Evolutionary conservation across 192 early-diverging fungal genomes (phyloP).

Genomic region (Rhizoclosmatium globosum): DNA sequence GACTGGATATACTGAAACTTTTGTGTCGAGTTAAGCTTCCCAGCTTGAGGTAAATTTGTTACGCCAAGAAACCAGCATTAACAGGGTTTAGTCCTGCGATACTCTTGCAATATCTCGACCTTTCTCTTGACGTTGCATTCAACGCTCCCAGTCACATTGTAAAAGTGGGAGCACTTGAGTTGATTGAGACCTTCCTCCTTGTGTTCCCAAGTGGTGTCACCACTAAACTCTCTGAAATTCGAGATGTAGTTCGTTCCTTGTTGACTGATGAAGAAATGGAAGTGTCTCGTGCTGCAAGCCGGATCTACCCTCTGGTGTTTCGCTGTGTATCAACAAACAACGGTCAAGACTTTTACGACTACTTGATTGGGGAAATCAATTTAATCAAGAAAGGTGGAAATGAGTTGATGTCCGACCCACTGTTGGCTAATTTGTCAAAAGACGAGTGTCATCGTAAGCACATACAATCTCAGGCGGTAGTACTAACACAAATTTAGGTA

Average conservation of each 20-base stretch:
- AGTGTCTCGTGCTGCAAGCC: slow-evolving; percentile 47
- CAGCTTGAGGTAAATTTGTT: slow-evolving; percentile 39
- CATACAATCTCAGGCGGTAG: not conserved
- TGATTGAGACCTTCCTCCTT: slow-evolving; percentile 60
- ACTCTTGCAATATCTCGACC: slow-evolving; percentile 60
- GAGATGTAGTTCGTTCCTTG: slow-evolving; percentile 55
- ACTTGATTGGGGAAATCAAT: slow-evolving; percentile 53
- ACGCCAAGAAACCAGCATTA: not conserved
- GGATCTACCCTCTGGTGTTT: slow-evolving; percentile 64
- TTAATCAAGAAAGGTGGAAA: slow-evolving; percentile 48
- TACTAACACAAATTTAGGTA: slow-evolving; percentile 35
- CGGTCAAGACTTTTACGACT: slow-evolving; percentile 54
- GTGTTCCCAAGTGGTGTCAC: slow-evolving; percentile 63
- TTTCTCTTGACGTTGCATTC: slow-evolving; percentile 56
- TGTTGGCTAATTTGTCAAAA: slow-evolving; percentile 46
- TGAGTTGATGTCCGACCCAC: slow-evolving; percentile 55
- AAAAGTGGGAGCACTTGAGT: slow-evolving; percentile 57
- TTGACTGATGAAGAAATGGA: slow-evolving; percentile 53
- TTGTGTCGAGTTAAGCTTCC: slow-evolving; percentile 59
- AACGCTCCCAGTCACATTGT: slow-evolving; percentile 59
- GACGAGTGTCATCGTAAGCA: slow-evolving; percentile 53
- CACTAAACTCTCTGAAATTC: slow-evolving; percentile 53
- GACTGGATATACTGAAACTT: slow-evolving; percentile 58
- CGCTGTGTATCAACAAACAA: slow-evolving; percentile 44
- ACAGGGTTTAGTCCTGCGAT: slow-evolving; percentile 41